Base-by-base conservation (phyloP, 139 green algal genomes). In the Chlorella vulgaris region DNA sequence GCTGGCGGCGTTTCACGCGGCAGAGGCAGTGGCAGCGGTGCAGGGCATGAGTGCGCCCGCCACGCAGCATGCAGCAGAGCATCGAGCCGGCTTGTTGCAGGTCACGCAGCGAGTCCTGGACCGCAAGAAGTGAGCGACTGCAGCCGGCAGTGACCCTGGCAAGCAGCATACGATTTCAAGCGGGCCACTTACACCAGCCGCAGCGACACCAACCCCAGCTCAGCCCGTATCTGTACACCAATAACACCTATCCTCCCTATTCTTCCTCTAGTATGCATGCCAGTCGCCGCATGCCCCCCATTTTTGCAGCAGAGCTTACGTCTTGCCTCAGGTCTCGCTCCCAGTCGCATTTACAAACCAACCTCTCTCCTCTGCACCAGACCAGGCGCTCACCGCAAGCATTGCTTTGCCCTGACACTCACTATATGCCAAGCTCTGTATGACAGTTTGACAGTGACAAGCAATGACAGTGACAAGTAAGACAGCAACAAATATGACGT, bases 81-180 rank as follows among this genome's bases (percentile, higher is more conserved):
- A 84, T 13, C 83, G 90, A 0, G 60, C 88, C 22, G 93, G 83
- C 2, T 83, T 97, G n/a, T 79, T 92, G 13, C 78, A 88, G 40
- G 86, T 97, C n/a, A 93, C 93, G 15, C 74, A 91, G 3, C 75
- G 85, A 19, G 91, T 97, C 33, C 87, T 97, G 15, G 90, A 79
- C 0, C 77, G 93, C 1, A 91, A 83, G 22, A 96, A 96, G 74
- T 97, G 82, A 89, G 1, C 15, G 47, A 55, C 47, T 55, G 47
- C 13, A 10, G n/a, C n/a, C n/a, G n/a, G n/a, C n/a, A n/a, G n/a
- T n/a, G n/a, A n/a, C n/a, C n/a, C n/a, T n/a, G n/a, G n/a, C n/a
- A n/a, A n/a, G n/a, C n/a, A n/a, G n/a, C n/a, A n/a, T n/a, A n/a
- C n/a, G n/a, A n/a, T n/a, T n/a, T n/a, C n/a, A n/a, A n/a, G n/a